These are phyloP conservation scores for Leccinum disarticulatum DNA, from an alignment of 768 basidiomycete genomes.

Conservation along the genomic window DNA sequence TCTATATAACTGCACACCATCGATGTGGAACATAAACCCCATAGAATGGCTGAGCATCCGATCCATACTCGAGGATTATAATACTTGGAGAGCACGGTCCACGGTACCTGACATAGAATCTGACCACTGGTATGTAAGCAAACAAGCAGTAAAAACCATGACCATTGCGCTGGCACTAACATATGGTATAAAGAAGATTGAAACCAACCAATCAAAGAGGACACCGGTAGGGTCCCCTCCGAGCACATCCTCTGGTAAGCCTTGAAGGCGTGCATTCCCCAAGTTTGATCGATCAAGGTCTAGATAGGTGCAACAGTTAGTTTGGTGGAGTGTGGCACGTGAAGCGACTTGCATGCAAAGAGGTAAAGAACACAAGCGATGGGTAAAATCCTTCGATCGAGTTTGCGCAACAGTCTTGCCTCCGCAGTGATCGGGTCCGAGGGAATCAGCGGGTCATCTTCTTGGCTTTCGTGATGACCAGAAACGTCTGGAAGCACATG, in stretches of 20 bases:
- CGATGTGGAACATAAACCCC: slow-evolving; percentile 70
- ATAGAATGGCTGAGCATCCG: slow-evolving; percentile 64
- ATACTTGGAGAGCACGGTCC: slow-evolving; percentile 64
- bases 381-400: slow-evolving; percentile 68
- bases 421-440: slow-evolving; percentile 40
- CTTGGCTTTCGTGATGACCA: slow-evolving; percentile 2
- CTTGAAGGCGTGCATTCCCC: slow-evolving; percentile 77
- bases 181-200: slow-evolving; percentile 79
- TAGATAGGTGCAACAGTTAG: slow-evolving; percentile 9
- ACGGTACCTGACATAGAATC: slow-evolving; percentile 73
- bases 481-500: slow-evolving; percentile 5
- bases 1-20: slow-evolving; percentile 49
- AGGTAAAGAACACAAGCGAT: slow-evolving; percentile 71
- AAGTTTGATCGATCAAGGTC: slow-evolving; percentile 75
- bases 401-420: slow-evolving; percentile 55
- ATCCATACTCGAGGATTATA: slow-evolving; percentile 70
- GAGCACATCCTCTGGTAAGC: slow-evolving; percentile 62
- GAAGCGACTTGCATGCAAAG: slow-evolving; percentile 61
- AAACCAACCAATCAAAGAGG: slow-evolving; percentile 78
- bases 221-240: slow-evolving; percentile 66
- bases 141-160: neutral
- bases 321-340: neutral
- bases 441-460: slow-evolving; percentile 23
- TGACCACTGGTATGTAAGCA: slow-evolving; percentile 27
- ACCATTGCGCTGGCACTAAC: slow-evolving; percentile 36